Evolutionary conservation across 176 grass and related monocot genomes (phyloP).

Genomic region (Puya raimondii): DNA sequence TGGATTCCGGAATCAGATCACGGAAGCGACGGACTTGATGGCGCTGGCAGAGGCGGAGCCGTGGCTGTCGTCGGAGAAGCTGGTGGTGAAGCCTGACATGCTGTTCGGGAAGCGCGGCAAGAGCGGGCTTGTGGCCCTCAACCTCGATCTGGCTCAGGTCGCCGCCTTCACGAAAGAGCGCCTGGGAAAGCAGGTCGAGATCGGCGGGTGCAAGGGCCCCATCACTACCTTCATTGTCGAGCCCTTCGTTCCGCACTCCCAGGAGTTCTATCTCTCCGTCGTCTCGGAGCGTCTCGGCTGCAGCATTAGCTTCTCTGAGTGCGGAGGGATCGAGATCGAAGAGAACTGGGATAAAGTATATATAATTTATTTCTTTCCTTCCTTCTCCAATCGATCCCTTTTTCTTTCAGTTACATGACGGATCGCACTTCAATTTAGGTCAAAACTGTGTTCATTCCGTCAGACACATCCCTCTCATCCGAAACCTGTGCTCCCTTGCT

Average conservation of each 20-base stretch:
- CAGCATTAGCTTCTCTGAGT: slow-evolving; percentile 91
- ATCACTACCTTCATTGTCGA: slow-evolving; percentile 96
- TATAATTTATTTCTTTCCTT: no score
- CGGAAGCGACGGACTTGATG: slow-evolving; percentile 70
- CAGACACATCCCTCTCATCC: slow-evolving; percentile 59
- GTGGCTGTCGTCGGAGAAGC: slow-evolving; percentile 84
- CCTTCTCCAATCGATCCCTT: no score
- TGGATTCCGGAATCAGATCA: slow-evolving; percentile 30
- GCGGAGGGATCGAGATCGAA: slow-evolving; percentile 90
- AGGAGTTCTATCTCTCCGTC: slow-evolving; percentile 89
- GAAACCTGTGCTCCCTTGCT: slow-evolving; percentile 76
- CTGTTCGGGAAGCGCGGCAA: slow-evolving; percentile 97
- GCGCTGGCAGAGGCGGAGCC: slow-evolving; percentile 65
- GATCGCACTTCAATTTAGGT: slow-evolving; percentile 13
- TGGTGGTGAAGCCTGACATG: slow-evolving; percentile 98
- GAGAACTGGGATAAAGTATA: slow-evolving; percentile 84
- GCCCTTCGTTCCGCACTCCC: slow-evolving; percentile 79
- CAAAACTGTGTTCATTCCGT: slow-evolving; percentile 73
- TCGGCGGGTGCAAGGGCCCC: slow-evolving; percentile 89
- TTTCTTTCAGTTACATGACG: no score
- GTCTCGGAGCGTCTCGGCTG: slow-evolving; percentile 77
- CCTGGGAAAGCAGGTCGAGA: slow-evolving; percentile 76
- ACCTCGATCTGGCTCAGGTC: slow-evolving; percentile 82
- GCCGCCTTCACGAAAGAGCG: slow-evolving; percentile 77
- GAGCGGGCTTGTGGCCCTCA: slow-evolving; percentile 88